These are phyloP conservation scores for Mortierella antarctica DNA, from an alignment of 192 early-diverging fungal genomes.

Conservation along the genomic window DNA sequence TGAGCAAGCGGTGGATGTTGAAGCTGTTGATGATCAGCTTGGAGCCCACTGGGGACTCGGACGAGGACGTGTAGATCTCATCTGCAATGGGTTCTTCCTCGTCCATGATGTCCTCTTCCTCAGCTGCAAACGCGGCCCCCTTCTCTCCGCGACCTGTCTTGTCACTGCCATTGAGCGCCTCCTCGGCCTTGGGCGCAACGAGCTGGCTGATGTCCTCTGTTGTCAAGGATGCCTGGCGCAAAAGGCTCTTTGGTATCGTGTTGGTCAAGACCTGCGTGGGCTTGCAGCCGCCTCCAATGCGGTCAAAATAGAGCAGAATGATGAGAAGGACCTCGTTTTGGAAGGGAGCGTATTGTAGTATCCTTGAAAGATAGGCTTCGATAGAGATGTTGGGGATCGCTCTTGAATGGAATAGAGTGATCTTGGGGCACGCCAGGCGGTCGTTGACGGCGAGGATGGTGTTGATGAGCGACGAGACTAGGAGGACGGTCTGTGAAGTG, in stretches of 20 bases:
- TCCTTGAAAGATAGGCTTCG: conserved; percentile 71
- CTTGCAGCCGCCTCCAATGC: conserved; percentile 60
- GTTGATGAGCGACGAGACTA: conserved; percentile 62
- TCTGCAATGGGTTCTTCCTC: conserved; percentile 51
- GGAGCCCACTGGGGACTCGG: conserved; percentile 48
- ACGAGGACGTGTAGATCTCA: conserved; percentile 57
- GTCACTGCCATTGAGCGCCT: background rate
- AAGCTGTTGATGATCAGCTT: conserved; percentile 69
- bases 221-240: conserved; percentile 42
- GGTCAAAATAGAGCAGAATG: conserved; percentile 80
- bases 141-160: background rate
- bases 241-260: conserved; percentile 34
- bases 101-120: conserved; percentile 17
- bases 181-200: conserved; percentile 1
- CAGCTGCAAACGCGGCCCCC: conserved; percentile 21
- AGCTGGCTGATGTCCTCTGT: conserved; percentile 28
- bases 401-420: conserved; percentile 79
- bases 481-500: conserved; percentile 53
- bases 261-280: conserved; percentile 51
- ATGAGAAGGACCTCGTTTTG: conserved; percentile 74
- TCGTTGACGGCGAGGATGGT: conserved; percentile 64
- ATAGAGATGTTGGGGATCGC: conserved; percentile 74
- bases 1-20: conserved; percentile 77
- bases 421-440: conserved; percentile 42
- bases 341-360: conserved; percentile 75